Percentiles rank a stretch among this genome's conserved stretches.
Evolutionary conservation across 23 red algal species (phyloP).

Genomic region (Gracilaria vermiculophylla): DNA sequence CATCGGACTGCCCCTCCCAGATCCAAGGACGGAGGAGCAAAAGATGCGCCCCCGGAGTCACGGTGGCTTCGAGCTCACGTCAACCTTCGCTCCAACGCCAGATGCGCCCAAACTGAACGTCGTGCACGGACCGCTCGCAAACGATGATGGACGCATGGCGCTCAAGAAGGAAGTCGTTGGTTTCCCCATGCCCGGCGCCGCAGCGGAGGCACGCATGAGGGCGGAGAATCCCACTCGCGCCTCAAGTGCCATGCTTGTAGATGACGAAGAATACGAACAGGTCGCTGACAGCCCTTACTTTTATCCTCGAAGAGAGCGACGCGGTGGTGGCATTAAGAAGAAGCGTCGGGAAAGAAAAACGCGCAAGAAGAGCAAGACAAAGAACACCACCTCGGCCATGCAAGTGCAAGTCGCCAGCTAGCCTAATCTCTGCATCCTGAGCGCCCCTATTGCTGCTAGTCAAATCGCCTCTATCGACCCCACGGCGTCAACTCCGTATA

Average conservation of each 20-base stretch:
- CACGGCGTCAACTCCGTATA: neutral
- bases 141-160: neutral
- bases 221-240: neutral
- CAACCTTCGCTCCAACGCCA: constrained; percentile 72
- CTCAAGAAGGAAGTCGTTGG: constrained; percentile 35
- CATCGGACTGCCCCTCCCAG: constrained; percentile 44
- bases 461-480: neutral
- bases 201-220: constrained; percentile 26
- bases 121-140: constrained; percentile 70
- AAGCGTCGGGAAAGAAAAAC: neutral
- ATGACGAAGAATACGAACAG: constrained; percentile 34
- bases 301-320: constrained; percentile 35
- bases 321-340: constrained; percentile 19
- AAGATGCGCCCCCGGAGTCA: constrained; percentile 44
- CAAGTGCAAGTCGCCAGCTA: constrained; percentile 6
- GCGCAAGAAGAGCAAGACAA: neutral
- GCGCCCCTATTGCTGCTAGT: neutral
- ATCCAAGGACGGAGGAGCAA: constrained; percentile 23
- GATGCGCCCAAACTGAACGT: constrained; percentile 60
- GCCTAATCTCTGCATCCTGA: neutral
- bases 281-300: constrained; percentile 52
- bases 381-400: neutral
- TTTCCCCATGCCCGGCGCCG: constrained; percentile 43
- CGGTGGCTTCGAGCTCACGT: constrained; percentile 62
- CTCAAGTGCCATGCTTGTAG: neutral